These are phyloP conservation scores for Colletotrichum plurivorum DNA, from an alignment of 2,329 filamentous ascomycete species.

Conservation along the genomic window DNA sequence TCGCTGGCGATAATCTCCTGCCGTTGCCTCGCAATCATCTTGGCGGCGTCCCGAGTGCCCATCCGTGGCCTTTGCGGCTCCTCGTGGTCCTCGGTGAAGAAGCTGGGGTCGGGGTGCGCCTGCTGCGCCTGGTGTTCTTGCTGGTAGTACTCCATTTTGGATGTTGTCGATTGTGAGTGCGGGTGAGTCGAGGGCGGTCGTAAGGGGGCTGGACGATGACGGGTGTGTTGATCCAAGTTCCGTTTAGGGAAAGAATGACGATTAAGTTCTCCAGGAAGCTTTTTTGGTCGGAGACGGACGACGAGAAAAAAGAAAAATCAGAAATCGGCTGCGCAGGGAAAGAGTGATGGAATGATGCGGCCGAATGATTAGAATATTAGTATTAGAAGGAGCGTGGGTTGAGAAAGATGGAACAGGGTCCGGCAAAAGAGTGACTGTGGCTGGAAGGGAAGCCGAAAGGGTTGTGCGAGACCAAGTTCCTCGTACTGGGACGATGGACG, in stretches of 20 bases:
- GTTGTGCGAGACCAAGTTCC: conserved; percentile 55
- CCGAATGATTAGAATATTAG: conserved; percentile 44
- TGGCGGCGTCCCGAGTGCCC: conserved; percentile 81
- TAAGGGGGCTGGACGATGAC: conserved; percentile 41
- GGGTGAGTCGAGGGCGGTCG: conserved; percentile 48
- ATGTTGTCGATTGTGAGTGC: conserved; percentile 40
- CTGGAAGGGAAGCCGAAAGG: conserved; percentile 60
- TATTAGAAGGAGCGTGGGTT: conserved; percentile 43
- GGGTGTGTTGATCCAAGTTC: conserved; percentile 42
- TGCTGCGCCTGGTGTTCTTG: conserved; percentile 35
- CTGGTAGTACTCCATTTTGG: conserved; percentile 63
- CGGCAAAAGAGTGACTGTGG: conserved; percentile 71
- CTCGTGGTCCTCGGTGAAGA: conserved; percentile 69
- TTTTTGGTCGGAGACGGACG: conserved; percentile 38
- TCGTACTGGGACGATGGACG: conserved; percentile 46
- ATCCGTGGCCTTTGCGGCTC: conserved; percentile 68
- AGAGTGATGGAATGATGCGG: conserved; percentile 39
- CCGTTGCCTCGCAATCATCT: conserved; percentile 83
- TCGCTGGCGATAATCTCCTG: conserved; percentile 93
- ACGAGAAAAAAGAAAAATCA: conserved; percentile 24
- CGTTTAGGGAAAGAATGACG: conserved; percentile 60
- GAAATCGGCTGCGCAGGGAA: conserved; percentile 34
- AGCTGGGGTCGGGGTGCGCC: conserved; percentile 59
- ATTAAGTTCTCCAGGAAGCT: conserved; percentile 45
- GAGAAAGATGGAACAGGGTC: conserved; percentile 43